A percentile compares a stretch with the other conserved stretches of the same genome.
phyloP scores from a whole-genome alignment of 1,284 basidiomycete genomes.

The Ganoderma multipileum region DNA sequence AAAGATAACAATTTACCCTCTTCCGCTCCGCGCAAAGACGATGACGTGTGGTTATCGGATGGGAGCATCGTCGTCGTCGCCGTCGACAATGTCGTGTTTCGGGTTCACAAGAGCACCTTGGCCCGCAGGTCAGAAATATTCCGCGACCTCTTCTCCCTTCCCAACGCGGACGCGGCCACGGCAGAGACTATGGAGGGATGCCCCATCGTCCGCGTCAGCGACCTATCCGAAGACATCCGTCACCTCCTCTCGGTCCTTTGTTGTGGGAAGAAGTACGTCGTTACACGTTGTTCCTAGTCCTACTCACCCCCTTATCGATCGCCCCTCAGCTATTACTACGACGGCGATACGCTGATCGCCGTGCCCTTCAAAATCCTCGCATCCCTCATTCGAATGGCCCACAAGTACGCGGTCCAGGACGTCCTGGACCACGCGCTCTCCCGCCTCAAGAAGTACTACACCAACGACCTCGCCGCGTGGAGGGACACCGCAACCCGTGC shows the following conservation, averaged over 20 bases:
- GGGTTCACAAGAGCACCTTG: slow-evolving; percentile 1
- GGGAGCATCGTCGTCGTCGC: slow-evolving; percentile 31
- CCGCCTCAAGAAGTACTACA: slow-evolving; percentile 11
- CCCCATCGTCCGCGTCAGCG: neutral
- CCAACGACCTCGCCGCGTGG: slow-evolving; percentile 5
- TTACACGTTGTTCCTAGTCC: neutral
- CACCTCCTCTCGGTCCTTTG: neutral
- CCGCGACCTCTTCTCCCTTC: slow-evolving; percentile 1
- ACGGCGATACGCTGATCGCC: slow-evolving; percentile 3
- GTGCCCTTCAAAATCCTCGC: slow-evolving; percentile 5
- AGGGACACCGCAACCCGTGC: neutral
- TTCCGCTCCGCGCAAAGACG: slow-evolving; percentile 1
- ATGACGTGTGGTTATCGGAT: slow-evolving; percentile 20
- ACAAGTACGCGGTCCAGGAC: slow-evolving; percentile 12
- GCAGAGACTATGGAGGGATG: neutral
- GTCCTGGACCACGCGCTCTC: neutral
- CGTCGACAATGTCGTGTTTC: neutral
- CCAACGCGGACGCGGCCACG: neutral
- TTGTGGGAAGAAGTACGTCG: slow-evolving; percentile 3
- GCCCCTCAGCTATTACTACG: slow-evolving; percentile 13
- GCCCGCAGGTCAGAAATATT: neutral
- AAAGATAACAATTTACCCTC: neutral
- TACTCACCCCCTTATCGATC: neutral
- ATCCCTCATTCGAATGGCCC: slow-evolving; percentile 14
- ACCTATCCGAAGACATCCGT: neutral